Percentiles rank a stretch among this genome's conserved stretches.
Conservation (phyloP, 1,139 yeast species). For the Debaryomycetaceae sp. region DNA sequence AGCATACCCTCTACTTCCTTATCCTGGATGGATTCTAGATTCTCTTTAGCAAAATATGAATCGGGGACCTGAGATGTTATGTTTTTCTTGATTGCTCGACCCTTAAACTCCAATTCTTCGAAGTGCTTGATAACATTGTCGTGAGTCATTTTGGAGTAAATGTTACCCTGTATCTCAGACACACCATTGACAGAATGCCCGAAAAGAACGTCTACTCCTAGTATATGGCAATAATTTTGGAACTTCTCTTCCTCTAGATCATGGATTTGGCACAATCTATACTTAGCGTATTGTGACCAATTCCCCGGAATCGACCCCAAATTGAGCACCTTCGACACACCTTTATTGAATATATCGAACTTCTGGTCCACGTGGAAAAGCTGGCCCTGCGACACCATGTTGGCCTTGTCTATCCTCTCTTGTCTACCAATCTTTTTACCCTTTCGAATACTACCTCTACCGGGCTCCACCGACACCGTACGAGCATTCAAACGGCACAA, state of each 20-base stretch:
- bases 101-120: conserved; percentile 32
- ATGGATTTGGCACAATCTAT: conserved; percentile 27
- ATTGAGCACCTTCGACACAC: conserved; percentile 32
- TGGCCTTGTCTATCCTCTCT: conserved; percentile 22
- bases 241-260: conserved; percentile 45
- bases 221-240: conserved; percentile 55
- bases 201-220: conserved; percentile 85
- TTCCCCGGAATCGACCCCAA: conserved; percentile 94
- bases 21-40: conserved; percentile 17
- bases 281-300: conserved; percentile 78
- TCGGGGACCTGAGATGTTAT: conserved; percentile 4
- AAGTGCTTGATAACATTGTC: conserved; percentile 56
- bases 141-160: conserved; percentile 67
- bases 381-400: conserved; percentile 23
- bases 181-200: conserved; percentile 79
- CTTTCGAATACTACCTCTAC: not conserved
- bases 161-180: conserved; percentile 81
- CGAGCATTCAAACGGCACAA: no score
- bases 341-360: conserved; percentile 23
- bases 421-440: conserved; percentile 15
- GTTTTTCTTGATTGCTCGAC: conserved; percentile 1
- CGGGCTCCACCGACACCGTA: not conserved
- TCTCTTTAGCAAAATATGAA: conserved; percentile 29
- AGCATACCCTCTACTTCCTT: conserved; percentile 16
- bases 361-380: conserved; percentile 27